Conservation (phyloP, 495 filamentous ascomycete genomes). For the Chaetomidium leptoderma region DNA sequence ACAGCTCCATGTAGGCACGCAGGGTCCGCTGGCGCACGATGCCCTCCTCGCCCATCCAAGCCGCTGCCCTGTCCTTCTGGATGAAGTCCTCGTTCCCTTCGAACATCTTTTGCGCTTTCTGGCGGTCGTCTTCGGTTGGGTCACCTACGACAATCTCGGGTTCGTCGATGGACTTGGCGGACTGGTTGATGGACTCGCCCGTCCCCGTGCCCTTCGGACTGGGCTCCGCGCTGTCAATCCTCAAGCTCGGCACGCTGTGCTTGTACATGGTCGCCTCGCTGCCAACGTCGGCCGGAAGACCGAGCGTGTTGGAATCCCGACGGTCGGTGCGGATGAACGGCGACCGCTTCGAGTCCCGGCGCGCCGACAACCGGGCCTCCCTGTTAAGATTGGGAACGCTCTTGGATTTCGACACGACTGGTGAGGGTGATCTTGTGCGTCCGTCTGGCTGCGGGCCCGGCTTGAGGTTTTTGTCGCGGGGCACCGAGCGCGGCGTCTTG, state of each 20-base stretch:
- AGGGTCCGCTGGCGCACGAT: slow-evolving; percentile 61
- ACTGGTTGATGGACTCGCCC: slow-evolving; percentile 22
- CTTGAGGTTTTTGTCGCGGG: slow-evolving; percentile 21
- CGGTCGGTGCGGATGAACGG: slow-evolving; percentile 37
- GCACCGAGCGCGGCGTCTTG: slow-evolving; percentile 17
- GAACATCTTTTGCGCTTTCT: slow-evolving; percentile 75
- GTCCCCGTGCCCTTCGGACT: slow-evolving; percentile 22
- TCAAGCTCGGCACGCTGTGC: slow-evolving; percentile 41
- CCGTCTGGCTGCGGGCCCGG: slow-evolving; percentile 20
- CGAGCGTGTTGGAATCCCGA: slow-evolving; percentile 33
- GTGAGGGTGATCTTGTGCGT: slow-evolving; percentile 28
- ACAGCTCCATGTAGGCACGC: slow-evolving; percentile 86
- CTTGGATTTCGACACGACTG: slow-evolving; percentile 34
- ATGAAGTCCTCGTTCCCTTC: slow-evolving; percentile 81
- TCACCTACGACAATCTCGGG: slow-evolving; percentile 44
- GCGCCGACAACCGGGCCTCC: slow-evolving; percentile 18
- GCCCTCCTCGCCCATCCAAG: slow-evolving; percentile 82
- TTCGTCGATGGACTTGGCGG: slow-evolving; percentile 45
- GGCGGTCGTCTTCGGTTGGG: slow-evolving; percentile 61
- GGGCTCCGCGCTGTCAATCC: slow-evolving; percentile 32
- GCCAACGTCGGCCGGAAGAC: slow-evolving; percentile 41
- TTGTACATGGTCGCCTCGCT: slow-evolving; percentile 45
- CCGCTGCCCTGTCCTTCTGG: slow-evolving; percentile 69
- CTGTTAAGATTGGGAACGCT: slow-evolving; percentile 31
- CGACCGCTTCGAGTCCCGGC: slow-evolving; percentile 13